A percentile compares a stretch with the other conserved stretches of the same genome.
These are phyloP conservation scores for Mediolabrus comicus DNA, from an alignment of 108 stramenopile genomes.

Conservation along the genomic window DNA sequence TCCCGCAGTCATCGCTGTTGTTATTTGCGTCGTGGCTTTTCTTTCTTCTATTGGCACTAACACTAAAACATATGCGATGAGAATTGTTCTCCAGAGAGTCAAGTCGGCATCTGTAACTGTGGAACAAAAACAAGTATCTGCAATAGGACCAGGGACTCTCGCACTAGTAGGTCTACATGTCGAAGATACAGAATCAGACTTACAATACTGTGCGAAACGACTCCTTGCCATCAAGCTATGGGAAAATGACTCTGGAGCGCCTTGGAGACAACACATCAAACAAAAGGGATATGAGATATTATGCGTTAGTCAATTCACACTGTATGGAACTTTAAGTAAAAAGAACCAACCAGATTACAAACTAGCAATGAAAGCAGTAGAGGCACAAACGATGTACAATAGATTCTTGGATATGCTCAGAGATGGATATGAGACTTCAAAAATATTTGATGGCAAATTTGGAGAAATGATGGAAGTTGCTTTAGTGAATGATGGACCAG, in stretches of 20 bases:
- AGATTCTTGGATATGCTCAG: conserved; percentile 64
- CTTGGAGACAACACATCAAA: conserved; percentile 81
- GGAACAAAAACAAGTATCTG: conserved; percentile 56
- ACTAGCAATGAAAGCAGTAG: conserved; percentile 70
- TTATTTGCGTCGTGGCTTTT: no score
- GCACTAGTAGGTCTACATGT: conserved; percentile 81
- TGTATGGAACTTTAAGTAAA: conserved; percentile 80
- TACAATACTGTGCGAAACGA: conserved; percentile 73
- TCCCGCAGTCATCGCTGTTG: neutral
- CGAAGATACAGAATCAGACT: conserved; percentile 63
- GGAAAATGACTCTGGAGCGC: conserved; percentile 68
- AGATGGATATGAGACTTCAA: conserved; percentile 59
- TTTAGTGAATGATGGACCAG: conserved; percentile 89
- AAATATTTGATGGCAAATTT: conserved; percentile 77
- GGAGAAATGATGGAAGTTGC: conserved; percentile 90
- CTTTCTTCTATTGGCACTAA: neutral
- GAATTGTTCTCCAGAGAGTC: conserved; percentile 82
- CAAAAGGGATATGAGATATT: conserved; percentile 65
- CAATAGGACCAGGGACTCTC: conserved; percentile 73
- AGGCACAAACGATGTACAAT: conserved; percentile 66
- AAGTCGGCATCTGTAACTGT: conserved; percentile 89
- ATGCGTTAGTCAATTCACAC: conserved; percentile 85
- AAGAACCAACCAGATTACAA: conserved; percentile 90
- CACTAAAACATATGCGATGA: conserved; percentile 51
- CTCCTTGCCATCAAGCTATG: conserved; percentile 76